phyloP scores from a whole-genome alignment of 306 rosid species.

The Acacia confusa region DNA sequence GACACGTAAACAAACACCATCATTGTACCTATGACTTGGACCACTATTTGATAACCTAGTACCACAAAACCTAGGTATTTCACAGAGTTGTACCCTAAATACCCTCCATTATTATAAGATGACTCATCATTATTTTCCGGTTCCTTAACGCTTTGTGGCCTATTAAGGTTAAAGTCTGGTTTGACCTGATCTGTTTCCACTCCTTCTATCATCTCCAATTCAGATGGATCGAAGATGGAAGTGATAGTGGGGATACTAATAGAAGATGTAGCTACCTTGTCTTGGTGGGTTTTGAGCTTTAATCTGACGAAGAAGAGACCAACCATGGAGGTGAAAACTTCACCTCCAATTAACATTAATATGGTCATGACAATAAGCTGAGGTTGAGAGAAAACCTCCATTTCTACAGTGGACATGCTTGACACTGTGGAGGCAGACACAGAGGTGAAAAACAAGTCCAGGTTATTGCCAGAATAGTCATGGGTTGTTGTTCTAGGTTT shows the following conservation, averaged over 20 bases:
- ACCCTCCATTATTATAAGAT: background rate
- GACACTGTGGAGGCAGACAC: conserved; percentile 63
- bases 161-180: too few relatives aligned
- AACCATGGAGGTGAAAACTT: conserved; percentile 56
- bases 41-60: conserved; percentile 37
- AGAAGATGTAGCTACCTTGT: conserved; percentile 22
- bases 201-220: background rate
- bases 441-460: conserved; percentile 66
- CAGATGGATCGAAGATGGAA: conserved; percentile 4
- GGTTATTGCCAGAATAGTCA: background rate
- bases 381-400: conserved; percentile 56
- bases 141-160: background rate
- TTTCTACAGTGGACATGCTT: conserved; percentile 68
- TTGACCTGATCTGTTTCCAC: too few relatives aligned
- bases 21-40: conserved; percentile 37
- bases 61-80: conserved; percentile 44
- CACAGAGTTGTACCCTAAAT: conserved; percentile 29
- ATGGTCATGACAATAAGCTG: conserved; percentile 49
- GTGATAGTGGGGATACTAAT: background rate
- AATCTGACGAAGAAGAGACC: conserved; percentile 44
- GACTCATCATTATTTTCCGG: background rate
- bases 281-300: conserved; percentile 33
- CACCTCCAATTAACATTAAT: conserved; percentile 64
- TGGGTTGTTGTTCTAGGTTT: conserved; percentile 11
- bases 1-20: conserved; percentile 39